phyloP scores from a whole-genome alignment of 1,139 yeast genomes.

The Trichomonascaceae sp. region DNA sequence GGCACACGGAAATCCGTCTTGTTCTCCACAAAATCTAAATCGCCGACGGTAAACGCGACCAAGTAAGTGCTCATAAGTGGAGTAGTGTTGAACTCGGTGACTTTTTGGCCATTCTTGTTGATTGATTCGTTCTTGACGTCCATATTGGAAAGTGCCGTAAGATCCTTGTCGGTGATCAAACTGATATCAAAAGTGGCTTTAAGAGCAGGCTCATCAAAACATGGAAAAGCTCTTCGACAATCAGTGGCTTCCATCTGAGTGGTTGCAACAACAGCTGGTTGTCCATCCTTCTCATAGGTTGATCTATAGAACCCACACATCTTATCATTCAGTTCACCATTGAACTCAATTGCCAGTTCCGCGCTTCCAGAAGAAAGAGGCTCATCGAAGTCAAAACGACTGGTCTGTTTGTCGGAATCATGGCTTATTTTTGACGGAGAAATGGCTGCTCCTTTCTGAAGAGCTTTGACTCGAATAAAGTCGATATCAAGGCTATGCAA shows the following conservation, averaged over 20 bases:
- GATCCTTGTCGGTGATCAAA: slow-evolving; percentile 51
- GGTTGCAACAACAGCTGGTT: slow-evolving; percentile 60
- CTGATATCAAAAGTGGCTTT: slow-evolving; percentile 73
- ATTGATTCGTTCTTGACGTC: slow-evolving; percentile 39
- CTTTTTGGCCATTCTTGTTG: slow-evolving; percentile 24
- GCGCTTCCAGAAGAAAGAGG: slow-evolving; percentile 24
- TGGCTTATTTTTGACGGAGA: slow-evolving; percentile 16
- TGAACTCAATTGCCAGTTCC: slow-evolving; percentile 38
- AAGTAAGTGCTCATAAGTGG: slow-evolving; percentile 73
- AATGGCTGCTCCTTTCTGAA: slow-evolving; percentile 13
- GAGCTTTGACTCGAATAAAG: slow-evolving; percentile 12
- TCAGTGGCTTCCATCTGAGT: slow-evolving; percentile 90
- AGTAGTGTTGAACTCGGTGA: slow-evolving; percentile 45
- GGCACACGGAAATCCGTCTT: slow-evolving; percentile 50
- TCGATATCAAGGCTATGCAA: slow-evolving; percentile 33
- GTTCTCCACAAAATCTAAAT: slow-evolving; percentile 61
- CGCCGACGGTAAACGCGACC: slow-evolving; percentile 74
- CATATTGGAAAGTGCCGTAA: slow-evolving; percentile 77
- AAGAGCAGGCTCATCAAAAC: slow-evolving; percentile 79
- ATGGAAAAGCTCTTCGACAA: slow-evolving; percentile 87
- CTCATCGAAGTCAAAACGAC: slow-evolving; percentile 11
- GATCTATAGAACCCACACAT: slow-evolving; percentile 90
- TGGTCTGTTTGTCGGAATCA: slow-evolving; percentile 12
- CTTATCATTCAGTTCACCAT: slow-evolving; percentile 50
- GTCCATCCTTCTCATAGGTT: slow-evolving; percentile 52